Evolutionary conservation across 2,329 filamentous ascomycete species (phyloP).

Genomic region (Botrytis fragariae): DNA sequence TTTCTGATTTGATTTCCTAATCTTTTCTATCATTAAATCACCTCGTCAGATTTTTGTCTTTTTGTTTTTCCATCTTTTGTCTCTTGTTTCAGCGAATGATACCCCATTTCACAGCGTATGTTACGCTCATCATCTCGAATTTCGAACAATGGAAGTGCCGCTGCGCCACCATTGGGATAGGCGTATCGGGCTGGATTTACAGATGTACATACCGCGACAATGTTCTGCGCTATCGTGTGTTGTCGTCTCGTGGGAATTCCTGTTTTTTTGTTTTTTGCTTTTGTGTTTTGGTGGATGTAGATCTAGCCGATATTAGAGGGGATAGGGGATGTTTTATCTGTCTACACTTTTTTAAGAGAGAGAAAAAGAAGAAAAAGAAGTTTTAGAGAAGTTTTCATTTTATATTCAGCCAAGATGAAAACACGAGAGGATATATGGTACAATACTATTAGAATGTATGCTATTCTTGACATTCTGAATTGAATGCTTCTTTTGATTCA

Average conservation of each 20-base stretch:
- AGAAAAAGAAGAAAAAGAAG: not conserved
- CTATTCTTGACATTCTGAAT: not conserved
- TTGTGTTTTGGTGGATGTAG: not conserved
- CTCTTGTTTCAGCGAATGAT: slow-evolving; percentile 44
- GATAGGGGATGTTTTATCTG: not conserved
- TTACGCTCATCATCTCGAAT: slow-evolving; percentile 41
- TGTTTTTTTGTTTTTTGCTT: not conserved
- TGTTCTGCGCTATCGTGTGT: slow-evolving; percentile 52
- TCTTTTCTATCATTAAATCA: not conserved
- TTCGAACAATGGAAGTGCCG: slow-evolving; percentile 47
- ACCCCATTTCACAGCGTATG: slow-evolving; percentile 51
- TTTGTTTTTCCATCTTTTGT: slow-evolving; percentile 16
- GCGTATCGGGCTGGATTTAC: slow-evolving; percentile 45
- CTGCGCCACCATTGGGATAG: slow-evolving; percentile 49
- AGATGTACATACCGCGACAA: slow-evolving; percentile 45
- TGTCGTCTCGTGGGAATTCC: slow-evolving; percentile 35
- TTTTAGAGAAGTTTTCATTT: not conserved
- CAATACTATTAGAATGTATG: not conserved
- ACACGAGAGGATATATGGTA: not conserved
- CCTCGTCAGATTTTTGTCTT: not conserved
- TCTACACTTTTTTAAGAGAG: not conserved
- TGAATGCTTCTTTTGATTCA: not conserved
- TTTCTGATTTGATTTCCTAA: slow-evolving; percentile 18
- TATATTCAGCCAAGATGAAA: not conserved
- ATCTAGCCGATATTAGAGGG: not conserved